Base-by-base conservation (phyloP, 345 rosid species). In the Citrus cavaleriei region DNA sequence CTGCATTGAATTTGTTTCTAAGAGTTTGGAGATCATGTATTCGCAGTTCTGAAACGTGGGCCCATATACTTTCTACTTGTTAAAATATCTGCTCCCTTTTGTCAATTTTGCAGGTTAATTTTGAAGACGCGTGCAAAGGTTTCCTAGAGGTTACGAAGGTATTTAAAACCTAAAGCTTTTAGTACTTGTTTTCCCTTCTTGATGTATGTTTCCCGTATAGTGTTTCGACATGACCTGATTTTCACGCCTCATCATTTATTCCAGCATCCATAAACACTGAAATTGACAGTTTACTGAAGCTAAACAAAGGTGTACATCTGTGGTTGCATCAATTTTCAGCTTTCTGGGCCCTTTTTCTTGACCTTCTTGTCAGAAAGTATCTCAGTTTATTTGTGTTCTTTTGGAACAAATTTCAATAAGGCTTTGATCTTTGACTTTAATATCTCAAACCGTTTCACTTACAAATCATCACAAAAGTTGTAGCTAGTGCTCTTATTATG, bases 121-220 rank as follows among this genome's bases (percentile, higher is more conserved):
- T 96, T 90, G 99, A 96, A 88, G 99, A 96, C 88, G 89, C 98
- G 19, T 96, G 98, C 93, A 96, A 92, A 93, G 98, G 99, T 71
- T 96, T 96, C 84, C 86, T 92, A 46, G 98, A 96, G 87, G 98
- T 96, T 81, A 95, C 97, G 28, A 96, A 94, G 98, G 99, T 96
- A 81, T 66, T 51, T 77, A 74, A 38, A 73, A 28, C 63, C 24
- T 81, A 37, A 37, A 19, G 21, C 21, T 27, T 67, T 59, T 28
- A 51, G 2, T 25, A 16, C 13, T 72, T 32, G 6, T 34, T 57
- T 59, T 49, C 7, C 25, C 38, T 64, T 40, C 19, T 68, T 49
- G 24, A 28, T 37, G 6, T 74, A 40, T 21, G 7, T 34, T 35
- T 54, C 61, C 14, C 5, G 4, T 25, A 40, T 2, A 40, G 21